A percentile compares a stretch with the other conserved stretches of the same genome.
Conservation (phyloP, 805 yeast genomes). For the Kluyveromyces dobzhanskii region DNA sequence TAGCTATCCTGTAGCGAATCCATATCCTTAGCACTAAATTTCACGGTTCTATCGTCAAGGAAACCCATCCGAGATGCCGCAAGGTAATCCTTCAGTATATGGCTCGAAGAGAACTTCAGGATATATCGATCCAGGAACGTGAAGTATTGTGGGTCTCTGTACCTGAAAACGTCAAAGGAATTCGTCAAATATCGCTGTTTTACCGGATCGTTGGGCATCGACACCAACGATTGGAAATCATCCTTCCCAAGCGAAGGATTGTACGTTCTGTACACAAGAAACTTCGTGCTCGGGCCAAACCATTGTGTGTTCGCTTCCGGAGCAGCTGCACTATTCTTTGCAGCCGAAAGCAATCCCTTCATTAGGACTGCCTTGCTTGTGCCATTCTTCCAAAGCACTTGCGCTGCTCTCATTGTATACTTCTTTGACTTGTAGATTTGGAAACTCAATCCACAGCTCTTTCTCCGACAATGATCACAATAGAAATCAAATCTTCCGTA, state of each 20-base stretch:
- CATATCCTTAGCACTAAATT: constrained; percentile 7
- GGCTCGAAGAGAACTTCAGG: constrained; percentile 15
- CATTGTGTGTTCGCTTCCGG: neutral
- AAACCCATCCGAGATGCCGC: constrained; percentile 11
- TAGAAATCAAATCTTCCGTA: too few species aligned
- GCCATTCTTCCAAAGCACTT: neutral
- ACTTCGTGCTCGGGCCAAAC: neutral
- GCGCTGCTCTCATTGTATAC: too few species aligned
- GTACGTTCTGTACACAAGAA: constrained; percentile 13
- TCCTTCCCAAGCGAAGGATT: constrained; percentile 16
- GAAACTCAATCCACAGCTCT: too few species aligned
- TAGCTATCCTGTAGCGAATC: constrained; percentile 1
- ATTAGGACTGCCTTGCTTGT: neutral
- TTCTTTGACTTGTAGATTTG: too few species aligned
- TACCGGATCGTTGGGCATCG: constrained; percentile 5
- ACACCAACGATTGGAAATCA: constrained; percentile 16
- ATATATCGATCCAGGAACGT: constrained; percentile 23
- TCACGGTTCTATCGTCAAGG: constrained; percentile 15
- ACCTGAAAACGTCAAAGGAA: constrained; percentile 14
- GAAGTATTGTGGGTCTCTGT: constrained; percentile 24
- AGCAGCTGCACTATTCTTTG: neutral
- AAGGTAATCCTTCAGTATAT: constrained; percentile 11
- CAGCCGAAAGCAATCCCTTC: neutral
- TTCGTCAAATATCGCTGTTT: neutral
- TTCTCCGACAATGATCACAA: too few species aligned